Evolutionary conservation across 106 monocot genomes (phyloP), one percentile per base, ranked within the genome.

Genomic region (Ottelia alismoides): DNA sequence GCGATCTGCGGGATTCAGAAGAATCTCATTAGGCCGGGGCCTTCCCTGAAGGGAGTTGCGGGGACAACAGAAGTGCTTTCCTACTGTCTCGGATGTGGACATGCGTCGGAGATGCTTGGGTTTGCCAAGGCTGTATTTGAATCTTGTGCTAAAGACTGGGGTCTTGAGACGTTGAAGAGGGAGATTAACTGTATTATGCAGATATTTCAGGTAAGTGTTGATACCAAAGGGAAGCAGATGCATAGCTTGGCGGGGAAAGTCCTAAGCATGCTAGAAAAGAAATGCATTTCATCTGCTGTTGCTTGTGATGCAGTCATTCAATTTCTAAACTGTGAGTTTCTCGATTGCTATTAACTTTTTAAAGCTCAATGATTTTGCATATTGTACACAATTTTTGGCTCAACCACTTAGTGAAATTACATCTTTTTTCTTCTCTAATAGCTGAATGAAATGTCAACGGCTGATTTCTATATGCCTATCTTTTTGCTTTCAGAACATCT

Each of bases 51-150:
- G 44, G 81, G 78, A 47, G 66, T 66, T 0, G 57, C 51, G 20
- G 79, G 89, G 22, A 86, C 62, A 18, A 85, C 89, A 0, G 96
- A 85, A 57, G 86, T 99, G 85, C 98, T 90, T 52, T 99, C 83
- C 56, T 77, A 80, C 47, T 99, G 98, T 62, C 62, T 83, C 23
- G 98, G 85, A 21, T 99, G 98, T 63, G 75, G 68, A 0, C 98
- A 99, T 57, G 62, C 79, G 52, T 90, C 85, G 14, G 90, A 99
- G 53, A 90, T 99, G 98, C 80, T 90, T 71, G 98, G 90, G 2
- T 99, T 99, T 51, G 90, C 90, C 20, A 99, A 99, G 72, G 98
- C 86, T 40, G 90, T 99, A n/a, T 99, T 99, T 28, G 65, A 56
- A 25, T 79, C 64, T 49, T 99, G 90, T 65, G 90, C 90, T 11